These are phyloP conservation scores for Aspergillus sergii DNA, from an alignment of 2,329 filamentous ascomycete genomes.

Conservation along the genomic window DNA sequence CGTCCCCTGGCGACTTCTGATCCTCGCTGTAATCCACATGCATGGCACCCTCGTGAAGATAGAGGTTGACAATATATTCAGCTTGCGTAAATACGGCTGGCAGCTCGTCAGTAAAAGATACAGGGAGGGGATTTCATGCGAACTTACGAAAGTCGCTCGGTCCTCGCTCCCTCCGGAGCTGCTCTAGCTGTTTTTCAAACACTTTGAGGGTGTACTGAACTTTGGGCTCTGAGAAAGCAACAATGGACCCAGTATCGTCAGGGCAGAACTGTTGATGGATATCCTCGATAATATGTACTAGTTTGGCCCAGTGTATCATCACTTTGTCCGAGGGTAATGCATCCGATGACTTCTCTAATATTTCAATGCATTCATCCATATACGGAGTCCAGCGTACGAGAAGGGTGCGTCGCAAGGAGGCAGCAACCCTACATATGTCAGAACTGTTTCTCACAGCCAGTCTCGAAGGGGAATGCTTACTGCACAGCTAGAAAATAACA, in stretches of 20 bases:
- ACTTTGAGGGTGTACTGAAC: slow-evolving; percentile 66
- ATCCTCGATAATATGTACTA: slow-evolving; percentile 68
- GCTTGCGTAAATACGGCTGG: slow-evolving; percentile 64
- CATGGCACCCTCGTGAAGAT: slow-evolving; percentile 75
- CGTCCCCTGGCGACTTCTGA: slow-evolving; percentile 21
- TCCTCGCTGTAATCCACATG: slow-evolving; percentile 63
- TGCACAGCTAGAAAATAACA: slow-evolving; percentile 65
- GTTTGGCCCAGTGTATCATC: slow-evolving; percentile 60
- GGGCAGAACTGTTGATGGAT: slow-evolving; percentile 67
- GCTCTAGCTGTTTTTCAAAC: slow-evolving; percentile 66
- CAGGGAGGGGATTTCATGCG: neutral
- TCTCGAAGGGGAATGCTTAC: slow-evolving; percentile 35
- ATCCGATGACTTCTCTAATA: slow-evolving; percentile 59
- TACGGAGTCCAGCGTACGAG: slow-evolving; percentile 64
- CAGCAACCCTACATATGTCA: slow-evolving; percentile 51
- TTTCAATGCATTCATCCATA: slow-evolving; percentile 63
- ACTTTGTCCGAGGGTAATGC: slow-evolving; percentile 59
- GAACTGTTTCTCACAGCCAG: neutral
- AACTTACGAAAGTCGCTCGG: slow-evolving; percentile 60
- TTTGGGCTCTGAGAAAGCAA: slow-evolving; percentile 62
- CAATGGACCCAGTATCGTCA: slow-evolving; percentile 61
- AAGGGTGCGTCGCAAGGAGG: slow-evolving; percentile 61
- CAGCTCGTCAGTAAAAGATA: slow-evolving; percentile 7
- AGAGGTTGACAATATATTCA: slow-evolving; percentile 68
- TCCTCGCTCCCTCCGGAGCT: slow-evolving; percentile 60